These are phyloP conservation scores for Trypanosomatidae sp. DNA, from an alignment of 208 protist species.

Conservation along the genomic window DNA sequence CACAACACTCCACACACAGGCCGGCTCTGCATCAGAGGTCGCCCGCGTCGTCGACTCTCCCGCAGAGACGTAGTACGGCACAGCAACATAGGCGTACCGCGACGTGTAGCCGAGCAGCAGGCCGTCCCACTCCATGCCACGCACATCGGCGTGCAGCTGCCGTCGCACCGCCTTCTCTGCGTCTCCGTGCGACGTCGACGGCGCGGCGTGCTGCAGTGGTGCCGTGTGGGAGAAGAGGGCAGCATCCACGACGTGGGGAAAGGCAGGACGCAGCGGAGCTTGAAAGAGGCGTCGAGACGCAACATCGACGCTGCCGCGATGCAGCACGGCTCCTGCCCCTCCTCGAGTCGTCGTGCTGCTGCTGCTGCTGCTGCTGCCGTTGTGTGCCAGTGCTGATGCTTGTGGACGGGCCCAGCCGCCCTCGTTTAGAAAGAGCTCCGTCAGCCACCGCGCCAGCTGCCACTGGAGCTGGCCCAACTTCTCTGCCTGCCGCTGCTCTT, in stretches of 20 bases:
- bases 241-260: constrained; percentile 16
- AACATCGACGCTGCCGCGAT: background rate
- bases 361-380: background rate
- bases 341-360: no score
- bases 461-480: constrained; percentile 35
- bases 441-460: constrained; percentile 57
- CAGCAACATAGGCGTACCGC: constrained; percentile 75
- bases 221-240: constrained; percentile 11
- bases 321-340: no score
- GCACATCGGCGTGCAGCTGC: constrained; percentile 68
- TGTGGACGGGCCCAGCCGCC: constrained; percentile 49
- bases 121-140: constrained; percentile 70
- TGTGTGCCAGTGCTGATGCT: no score
- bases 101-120: constrained; percentile 48
- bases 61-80: constrained; percentile 35
- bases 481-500: constrained; percentile 5
- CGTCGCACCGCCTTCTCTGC: constrained; percentile 12
- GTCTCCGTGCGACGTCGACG: background rate
- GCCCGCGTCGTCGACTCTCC: background rate
- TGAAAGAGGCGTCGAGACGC: constrained; percentile 21
- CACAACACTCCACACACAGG: constrained; percentile 33
- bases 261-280: constrained; percentile 5
- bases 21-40: background rate
- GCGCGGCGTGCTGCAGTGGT: background rate
- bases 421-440: constrained; percentile 78